Percentiles rank a stretch among this genome's conserved stretches.
Conservation (phyloP, 495 filamentous ascomycete species). For the Penicillium waksmanii region DNA sequence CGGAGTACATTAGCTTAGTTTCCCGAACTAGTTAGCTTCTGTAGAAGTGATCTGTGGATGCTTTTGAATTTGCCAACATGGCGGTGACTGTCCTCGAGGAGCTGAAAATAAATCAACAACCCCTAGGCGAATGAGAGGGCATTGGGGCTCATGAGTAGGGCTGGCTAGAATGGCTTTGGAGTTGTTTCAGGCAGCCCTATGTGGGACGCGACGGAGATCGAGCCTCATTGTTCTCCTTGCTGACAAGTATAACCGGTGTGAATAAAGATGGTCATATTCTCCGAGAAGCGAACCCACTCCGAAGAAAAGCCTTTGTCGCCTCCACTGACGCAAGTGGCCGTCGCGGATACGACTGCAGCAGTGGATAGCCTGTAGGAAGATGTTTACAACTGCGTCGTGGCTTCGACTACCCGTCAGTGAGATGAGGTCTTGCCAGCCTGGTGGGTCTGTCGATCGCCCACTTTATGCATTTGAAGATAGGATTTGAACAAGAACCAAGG, state of each 20-base stretch:
- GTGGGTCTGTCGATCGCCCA: constrained; percentile 17
- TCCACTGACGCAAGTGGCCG: constrained; percentile 29
- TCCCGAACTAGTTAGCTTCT: no score
- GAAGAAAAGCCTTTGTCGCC: constrained; percentile 4
- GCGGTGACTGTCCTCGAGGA: background rate
- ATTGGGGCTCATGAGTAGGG: background rate
- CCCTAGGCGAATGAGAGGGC: background rate
- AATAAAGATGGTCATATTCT: background rate
- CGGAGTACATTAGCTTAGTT: background rate
- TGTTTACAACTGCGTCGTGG: constrained; percentile 6
- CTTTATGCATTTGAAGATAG: constrained; percentile 10
- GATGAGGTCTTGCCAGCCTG: constrained; percentile 5
- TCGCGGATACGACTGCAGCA: background rate
- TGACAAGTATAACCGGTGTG: background rate
- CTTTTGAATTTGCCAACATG: constrained; percentile 5
- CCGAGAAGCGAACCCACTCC: background rate
- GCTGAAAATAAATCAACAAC: background rate
- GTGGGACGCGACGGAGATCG: constrained; percentile 17
- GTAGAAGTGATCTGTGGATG: constrained; percentile 1
- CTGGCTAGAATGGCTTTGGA: constrained; percentile 5
- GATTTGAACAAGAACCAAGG: background rate
- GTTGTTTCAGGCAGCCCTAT: background rate
- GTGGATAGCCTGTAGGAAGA: background rate
- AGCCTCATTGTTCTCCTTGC: constrained; percentile 16
- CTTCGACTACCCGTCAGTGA: constrained; percentile 15